Evolutionary conservation across 2,329 filamentous ascomycete genomes (phyloP).

Genomic region (Cladosporium sp.): DNA sequence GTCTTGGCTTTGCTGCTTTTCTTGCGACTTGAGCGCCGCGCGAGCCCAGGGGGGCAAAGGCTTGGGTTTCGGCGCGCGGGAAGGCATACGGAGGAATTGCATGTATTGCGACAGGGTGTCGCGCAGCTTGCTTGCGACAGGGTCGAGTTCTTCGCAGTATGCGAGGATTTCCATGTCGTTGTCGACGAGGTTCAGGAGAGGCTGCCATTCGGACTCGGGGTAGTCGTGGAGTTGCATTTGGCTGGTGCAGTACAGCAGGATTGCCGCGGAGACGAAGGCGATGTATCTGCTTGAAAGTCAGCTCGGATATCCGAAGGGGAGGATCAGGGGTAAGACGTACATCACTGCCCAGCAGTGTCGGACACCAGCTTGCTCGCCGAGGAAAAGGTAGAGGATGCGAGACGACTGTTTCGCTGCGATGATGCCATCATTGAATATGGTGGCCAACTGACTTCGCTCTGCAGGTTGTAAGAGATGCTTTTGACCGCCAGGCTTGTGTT

Average conservation of each 20-base stretch:
- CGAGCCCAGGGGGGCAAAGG: neutral
- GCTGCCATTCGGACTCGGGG: slow-evolving; percentile 7
- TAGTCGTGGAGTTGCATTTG: slow-evolving; percentile 15
- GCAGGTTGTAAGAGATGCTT: neutral
- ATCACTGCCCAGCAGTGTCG: slow-evolving; percentile 14
- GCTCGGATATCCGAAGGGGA: neutral
- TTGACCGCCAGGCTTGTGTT: neutral
- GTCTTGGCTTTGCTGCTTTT: neutral
- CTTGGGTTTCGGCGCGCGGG: neutral
- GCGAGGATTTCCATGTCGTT: slow-evolving; percentile 13
- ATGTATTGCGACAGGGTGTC: slow-evolving; percentile 16
- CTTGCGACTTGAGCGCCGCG: neutral
- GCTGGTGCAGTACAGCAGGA: slow-evolving; percentile 13
- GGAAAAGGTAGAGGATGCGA: slow-evolving; percentile 6
- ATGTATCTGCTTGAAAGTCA: neutral
- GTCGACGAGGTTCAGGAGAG: slow-evolving; percentile 1
- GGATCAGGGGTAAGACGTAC: neutral
- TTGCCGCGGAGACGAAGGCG: slow-evolving; percentile 12
- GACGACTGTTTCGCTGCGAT: slow-evolving; percentile 9
- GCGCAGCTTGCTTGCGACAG: slow-evolving; percentile 8
- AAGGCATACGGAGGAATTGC: slow-evolving; percentile 14
- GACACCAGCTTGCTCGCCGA: slow-evolving; percentile 9
- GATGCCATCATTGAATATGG: slow-evolving; percentile 7
- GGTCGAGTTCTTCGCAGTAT: slow-evolving; percentile 13
- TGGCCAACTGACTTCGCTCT: slow-evolving; percentile 6